A percentile compares a stretch with the other conserved stretches of the same genome.
Conservation (phyloP, 1,139 yeast species). For the Kazachstania sp. region DNA sequence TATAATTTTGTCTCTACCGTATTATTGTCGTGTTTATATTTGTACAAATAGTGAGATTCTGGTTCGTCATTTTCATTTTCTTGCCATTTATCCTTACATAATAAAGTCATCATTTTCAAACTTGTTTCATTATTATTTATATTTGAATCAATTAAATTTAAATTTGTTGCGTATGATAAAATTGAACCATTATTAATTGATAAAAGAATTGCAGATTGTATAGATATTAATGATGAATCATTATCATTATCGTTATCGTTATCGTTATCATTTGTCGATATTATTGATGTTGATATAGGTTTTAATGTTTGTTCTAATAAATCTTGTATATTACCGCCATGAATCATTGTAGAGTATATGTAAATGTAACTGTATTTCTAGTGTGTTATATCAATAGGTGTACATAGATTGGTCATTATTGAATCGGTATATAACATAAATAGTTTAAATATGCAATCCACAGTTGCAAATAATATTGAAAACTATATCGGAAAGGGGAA, state of each 20-base stretch:
- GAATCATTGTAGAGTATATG: constrained; percentile 10
- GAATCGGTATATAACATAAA: too few species aligned
- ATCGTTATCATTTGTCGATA: too few species aligned
- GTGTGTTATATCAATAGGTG: too few species aligned
- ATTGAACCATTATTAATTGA: constrained; percentile 22
- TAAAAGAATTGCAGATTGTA: constrained; percentile 23
- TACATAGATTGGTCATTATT: too few species aligned
- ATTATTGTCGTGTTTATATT: constrained; percentile 1
- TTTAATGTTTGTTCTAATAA: constrained; percentile 11
- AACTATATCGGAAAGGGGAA: too few species aligned
- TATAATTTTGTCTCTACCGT: constrained; percentile 14
- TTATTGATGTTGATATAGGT: constrained; percentile 7
- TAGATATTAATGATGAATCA: constrained; percentile 6
- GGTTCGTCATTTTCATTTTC: constrained; percentile 23
- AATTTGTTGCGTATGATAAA: constrained; percentile 11
- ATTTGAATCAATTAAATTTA: neutral
- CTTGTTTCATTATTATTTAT: constrained; percentile 15
- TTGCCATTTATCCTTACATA: constrained; percentile 29
- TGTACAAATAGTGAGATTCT: constrained; percentile 12
- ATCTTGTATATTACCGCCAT: constrained; percentile 14
- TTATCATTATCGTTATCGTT: too few species aligned
- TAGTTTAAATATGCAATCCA: neutral
- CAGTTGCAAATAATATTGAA: too few species aligned
- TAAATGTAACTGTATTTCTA: too few species aligned
- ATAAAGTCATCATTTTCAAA: constrained; percentile 28